Evolutionary conservation across 805 yeast species (phyloP), one percentile per base, ranked within the genome.

Genomic region (Candida pseudoglaebosa): DNA sequence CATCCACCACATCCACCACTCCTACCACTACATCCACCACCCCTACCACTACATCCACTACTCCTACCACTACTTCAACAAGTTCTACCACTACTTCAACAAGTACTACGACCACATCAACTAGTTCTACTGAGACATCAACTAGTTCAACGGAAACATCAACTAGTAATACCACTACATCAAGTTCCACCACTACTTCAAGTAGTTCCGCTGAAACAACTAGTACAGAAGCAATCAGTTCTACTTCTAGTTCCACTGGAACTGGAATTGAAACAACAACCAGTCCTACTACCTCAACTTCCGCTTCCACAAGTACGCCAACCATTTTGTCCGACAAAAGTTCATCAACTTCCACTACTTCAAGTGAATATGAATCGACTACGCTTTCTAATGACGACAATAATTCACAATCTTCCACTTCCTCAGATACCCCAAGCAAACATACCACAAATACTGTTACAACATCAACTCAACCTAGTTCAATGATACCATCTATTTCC

Each of bases 61-160:
- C 40, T 22, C 32, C 37, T 1, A 34, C 43, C 17, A 15, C 36
- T 15, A 18, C 39, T 4, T 7, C 40, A 5, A 32, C 41, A 4
- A 28, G 40, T 24, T 24, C 39, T 19, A 34, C 43, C 31, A 15
- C 34, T 5, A n/a, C 40, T 17, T 33, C 35, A 22, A 24, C 42
- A 15, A 34, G 31, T 10, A 15, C 36, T 9, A 26, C 40, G 10
- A 36, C 42, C 12, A 36, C 38, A 26, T 13, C 37, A 2, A 33
- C 45, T 22, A 37, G 35, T 19, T 3, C 28, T 15, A 39, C 42
- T 9, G 32, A 37, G 13, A 22, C 34, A n/a, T 26, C 35, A 4
- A 17, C 41, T n/a, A 28, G 32, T 10, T 16, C 39, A 3, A 26
- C 36, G 14, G n/a, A n/a, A n/a, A n/a, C n/a, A n/a, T n/a, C n/a